Base-by-base conservation (phyloP, 1,139 yeast genomes). In the Geotrichum histeridarum region DNA sequence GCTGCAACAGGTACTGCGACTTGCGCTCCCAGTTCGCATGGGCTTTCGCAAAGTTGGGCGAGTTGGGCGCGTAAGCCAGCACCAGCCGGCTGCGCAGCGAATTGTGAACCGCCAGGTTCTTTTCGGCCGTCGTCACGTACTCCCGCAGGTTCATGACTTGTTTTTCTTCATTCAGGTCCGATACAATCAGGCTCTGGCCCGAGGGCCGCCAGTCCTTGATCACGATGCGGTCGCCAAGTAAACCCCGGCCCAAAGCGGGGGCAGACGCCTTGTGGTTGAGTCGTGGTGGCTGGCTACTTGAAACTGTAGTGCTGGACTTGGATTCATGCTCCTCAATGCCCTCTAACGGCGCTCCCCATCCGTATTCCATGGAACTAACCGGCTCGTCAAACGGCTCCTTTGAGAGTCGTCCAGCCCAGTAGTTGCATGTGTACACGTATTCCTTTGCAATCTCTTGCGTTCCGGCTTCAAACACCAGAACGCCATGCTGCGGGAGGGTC, bases 331-430 rank as follows among this genome's bases (percentile, higher is more conserved):
- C 46, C 12, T 36, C 44, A 48, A 48, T 48, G 8, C 50, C 50
- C n/a, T 39, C 50, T 18, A 48, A 35, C 15, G 50, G 44, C 11
- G 38, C 49, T 42, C 65, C 79, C 95, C 95, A 88, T 1, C 96
- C 96, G 65, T 81, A 87, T 63, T 88, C 94, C 60, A 83, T 79
- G 44, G 87, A 85, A 2, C 89, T 81, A 15, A 86, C 79, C 55
- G 86, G 68, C 54, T 77, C 81, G 36, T 74, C 72, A 32, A 77
- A 70, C 1, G 95, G 95, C 41, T 86, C 83, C 17, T 90, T 85
- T 4, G 95, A 84, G 39, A 86, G 78, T 62, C 91, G 78, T 1
- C 91, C 86, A 4, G 94, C 87, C 96, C 96, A 88, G 68, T 86
- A 88, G 68, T 88, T 88, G 70, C 93, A 83, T 4, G 93, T 81